A percentile compares a stretch with the other conserved stretches of the same genome.
phyloP scores from a whole-genome alignment of 257 asterid species.

The Galeopsis tetrahit region DNA sequence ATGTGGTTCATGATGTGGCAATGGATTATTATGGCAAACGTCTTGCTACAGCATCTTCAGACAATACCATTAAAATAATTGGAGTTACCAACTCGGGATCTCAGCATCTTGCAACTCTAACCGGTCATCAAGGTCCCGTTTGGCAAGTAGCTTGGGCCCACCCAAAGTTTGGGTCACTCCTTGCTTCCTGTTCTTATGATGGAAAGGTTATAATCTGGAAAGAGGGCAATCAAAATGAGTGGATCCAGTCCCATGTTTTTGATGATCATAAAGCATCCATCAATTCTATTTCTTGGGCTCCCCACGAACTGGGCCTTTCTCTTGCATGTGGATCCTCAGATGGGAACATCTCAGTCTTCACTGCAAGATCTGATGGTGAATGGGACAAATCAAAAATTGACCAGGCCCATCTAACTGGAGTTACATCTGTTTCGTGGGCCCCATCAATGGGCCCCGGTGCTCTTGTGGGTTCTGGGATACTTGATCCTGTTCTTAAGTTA shows the following conservation, averaged over 20 bases:
- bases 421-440: slow-evolving; percentile 80
- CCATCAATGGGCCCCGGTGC: slow-evolving; percentile 68
- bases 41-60: slow-evolving; percentile 80
- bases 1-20: slow-evolving; percentile 63
- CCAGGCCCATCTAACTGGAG: slow-evolving; percentile 76
- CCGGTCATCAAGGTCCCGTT: slow-evolving; percentile 77
- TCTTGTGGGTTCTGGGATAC: slow-evolving; percentile 48
- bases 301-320: slow-evolving; percentile 70
- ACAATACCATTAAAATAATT: slow-evolving; percentile 61
- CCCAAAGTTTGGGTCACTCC: slow-evolving; percentile 77
- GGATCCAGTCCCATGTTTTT: slow-evolving; percentile 60
- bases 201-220: slow-evolving; percentile 77
- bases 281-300: slow-evolving; percentile 79
- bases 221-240: slow-evolving; percentile 65
- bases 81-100: slow-evolving; percentile 63
- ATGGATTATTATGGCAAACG: slow-evolving; percentile 85
- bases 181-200: slow-evolving; percentile 79
- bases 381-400: slow-evolving; percentile 72
- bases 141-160: slow-evolving; percentile 89
- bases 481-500: slow-evolving; percentile 56
- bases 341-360: slow-evolving; percentile 65
- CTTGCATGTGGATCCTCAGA: slow-evolving; percentile 81
- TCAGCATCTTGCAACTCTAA: slow-evolving; percentile 70
- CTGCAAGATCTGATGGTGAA: slow-evolving; percentile 59
- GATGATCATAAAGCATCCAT: slow-evolving; percentile 74